Evolutionary conservation across 176 grass and related monocot genomes (phyloP).

Genomic region (Oryza australiensis): DNA sequence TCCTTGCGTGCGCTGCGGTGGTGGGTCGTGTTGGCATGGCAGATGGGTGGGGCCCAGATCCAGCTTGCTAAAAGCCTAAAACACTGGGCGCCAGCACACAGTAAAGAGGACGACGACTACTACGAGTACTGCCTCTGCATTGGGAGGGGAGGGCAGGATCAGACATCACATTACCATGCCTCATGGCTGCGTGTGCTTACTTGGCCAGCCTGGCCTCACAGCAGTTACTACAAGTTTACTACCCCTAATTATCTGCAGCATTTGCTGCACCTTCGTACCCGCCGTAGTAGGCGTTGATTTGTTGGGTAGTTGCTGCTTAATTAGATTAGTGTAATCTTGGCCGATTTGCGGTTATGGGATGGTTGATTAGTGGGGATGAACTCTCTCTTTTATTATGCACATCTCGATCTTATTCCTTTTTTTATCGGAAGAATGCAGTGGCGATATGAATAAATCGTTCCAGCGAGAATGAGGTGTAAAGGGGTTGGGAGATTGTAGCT

Average conservation of each 20-base stretch:
- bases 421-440: neutral
- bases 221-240: slow-evolving; percentile 20
- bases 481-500: slow-evolving; percentile 19
- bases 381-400: neutral
- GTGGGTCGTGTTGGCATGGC: neutral
- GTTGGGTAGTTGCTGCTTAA: neutral
- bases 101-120: slow-evolving; percentile 42
- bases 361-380: neutral
- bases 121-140: slow-evolving; percentile 28
- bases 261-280: neutral
- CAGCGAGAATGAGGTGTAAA: slow-evolving; percentile 50
- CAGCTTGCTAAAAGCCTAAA: slow-evolving; percentile 37
- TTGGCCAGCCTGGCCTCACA: slow-evolving; percentile 54
- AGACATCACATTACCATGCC: neutral
- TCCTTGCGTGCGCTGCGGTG: neutral
- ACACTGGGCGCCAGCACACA: slow-evolving; percentile 48
- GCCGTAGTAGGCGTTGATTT: neutral
- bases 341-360: neutral
- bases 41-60: slow-evolving; percentile 38
- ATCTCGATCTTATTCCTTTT: neutral
- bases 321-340: neutral
- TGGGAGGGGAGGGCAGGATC: slow-evolving; percentile 29
- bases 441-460: neutral
- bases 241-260: slow-evolving; percentile 12
- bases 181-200: slow-evolving; percentile 19